Evolutionary conservation across 768 basidiomycete genomes (phyloP), one percentile per base, ranked within the genome.

Genomic region (Leccinum subgranulosum): DNA sequence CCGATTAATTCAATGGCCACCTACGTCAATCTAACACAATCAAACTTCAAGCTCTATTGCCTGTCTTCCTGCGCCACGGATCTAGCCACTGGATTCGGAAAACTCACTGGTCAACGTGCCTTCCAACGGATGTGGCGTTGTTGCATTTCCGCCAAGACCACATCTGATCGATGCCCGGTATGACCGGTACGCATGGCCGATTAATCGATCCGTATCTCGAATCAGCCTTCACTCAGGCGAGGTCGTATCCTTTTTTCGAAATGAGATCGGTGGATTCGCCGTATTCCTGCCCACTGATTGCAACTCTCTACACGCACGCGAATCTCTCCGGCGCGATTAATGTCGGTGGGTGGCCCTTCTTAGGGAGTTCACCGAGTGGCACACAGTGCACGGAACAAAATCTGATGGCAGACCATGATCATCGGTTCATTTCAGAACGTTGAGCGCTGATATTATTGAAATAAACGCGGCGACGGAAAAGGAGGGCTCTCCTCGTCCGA

Each of bases 241-340:
- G 39, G 48, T 29, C 47, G 19, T 41, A 53, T 15, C 63, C 54
- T 27, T 27, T 23, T 12, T 11, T 53, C 15, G 49, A 57, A 49
- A 46, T 48, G 54, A 52, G 25, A 52, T 47, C 15, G 3, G 46
- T 51, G 36, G 64, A 56, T 60, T 56, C 65, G 47, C 63, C 59
- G 46, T 43, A 43, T 46, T 45, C 27, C 17, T 27, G 19, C 27
- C 23, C 27, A 29, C 43, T 43, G 41, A 47, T 27, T 41, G 57
- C 51, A 29, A 49, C 53, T 43, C 49, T 31, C 12, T 14, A 25
- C 45, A 11, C 25, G 39, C 28, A n/a, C 51, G 55, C 49, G 63
- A 58, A 59, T 57, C 53, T 34, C 53, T 63, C 21, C 33, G 34
- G 36, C 33, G 49, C 39, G 14, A 49, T 19, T 25, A 21, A 39